Percentiles rank a stretch among this genome's conserved stretches.
Conservation (phyloP, 164 flowering plant species). For the Tinospora cordifolia region DNA sequence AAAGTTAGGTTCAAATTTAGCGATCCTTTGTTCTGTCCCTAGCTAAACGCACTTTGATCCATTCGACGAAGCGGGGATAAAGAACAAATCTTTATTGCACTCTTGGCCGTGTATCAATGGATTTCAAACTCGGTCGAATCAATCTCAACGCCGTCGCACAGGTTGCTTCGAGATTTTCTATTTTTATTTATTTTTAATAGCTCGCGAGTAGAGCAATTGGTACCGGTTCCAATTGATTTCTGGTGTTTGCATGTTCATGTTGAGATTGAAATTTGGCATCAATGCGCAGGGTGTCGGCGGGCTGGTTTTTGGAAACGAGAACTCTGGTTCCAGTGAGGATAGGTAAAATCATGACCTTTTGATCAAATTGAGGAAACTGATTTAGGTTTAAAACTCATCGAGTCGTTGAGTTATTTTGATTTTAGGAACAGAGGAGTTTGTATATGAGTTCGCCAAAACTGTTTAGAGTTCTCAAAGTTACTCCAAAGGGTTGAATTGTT, state of each 20-base stretch:
- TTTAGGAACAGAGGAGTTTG: not conserved
- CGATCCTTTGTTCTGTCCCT: not conserved
- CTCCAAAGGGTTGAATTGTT: not conserved
- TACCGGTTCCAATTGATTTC: too few species aligned
- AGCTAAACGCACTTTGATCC: not conserved
- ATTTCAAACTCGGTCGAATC: constrained; percentile 30
- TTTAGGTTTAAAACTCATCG: not conserved
- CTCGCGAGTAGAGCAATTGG: too few species aligned
- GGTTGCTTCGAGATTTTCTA: constrained; percentile 6
- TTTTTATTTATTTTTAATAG: too few species aligned
- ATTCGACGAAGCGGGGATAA: not conserved
- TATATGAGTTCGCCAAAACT: not conserved
- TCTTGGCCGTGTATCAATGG: constrained; percentile 14
- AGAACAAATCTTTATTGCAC: not conserved
- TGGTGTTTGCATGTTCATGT: not conserved
- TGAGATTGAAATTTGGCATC: not conserved
- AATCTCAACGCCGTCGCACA: constrained; percentile 31
- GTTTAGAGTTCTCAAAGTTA: not conserved
- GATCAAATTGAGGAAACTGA: not conserved
- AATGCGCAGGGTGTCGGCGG: constrained; percentile 80
- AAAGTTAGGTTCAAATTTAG: not conserved
- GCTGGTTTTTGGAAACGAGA: constrained; percentile 80
- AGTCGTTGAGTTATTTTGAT: not conserved
- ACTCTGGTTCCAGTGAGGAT: constrained; percentile 62
- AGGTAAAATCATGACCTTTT: constrained; percentile 34